phyloP scores from a whole-genome alignment of 805 yeast species.

The Saccharomycopsis synnaedendra region DNA sequence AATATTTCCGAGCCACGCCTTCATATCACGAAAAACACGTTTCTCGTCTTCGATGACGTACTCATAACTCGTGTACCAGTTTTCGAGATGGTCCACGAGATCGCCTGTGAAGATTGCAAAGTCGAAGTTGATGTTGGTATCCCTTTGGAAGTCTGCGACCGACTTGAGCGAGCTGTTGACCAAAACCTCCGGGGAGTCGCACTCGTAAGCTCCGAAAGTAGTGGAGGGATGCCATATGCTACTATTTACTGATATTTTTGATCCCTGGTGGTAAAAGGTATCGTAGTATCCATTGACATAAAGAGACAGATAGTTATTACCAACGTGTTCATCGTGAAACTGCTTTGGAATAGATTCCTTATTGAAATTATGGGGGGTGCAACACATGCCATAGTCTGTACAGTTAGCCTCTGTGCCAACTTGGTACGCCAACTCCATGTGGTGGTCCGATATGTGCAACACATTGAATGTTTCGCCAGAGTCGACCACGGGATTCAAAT shows the following conservation, averaged over 20 bases:
- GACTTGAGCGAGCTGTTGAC: slow-evolving; percentile 45
- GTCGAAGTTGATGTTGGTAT: slow-evolving; percentile 32
- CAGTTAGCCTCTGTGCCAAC: slow-evolving; percentile 52
- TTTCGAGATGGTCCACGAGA: slow-evolving; percentile 56
- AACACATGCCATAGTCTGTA: slow-evolving; percentile 40
- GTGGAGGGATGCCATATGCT: slow-evolving; percentile 41
- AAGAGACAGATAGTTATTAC: slow-evolving; percentile 16
- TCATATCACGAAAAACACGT: slow-evolving; percentile 39
- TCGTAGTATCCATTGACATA: slow-evolving; percentile 23
- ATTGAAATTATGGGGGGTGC: slow-evolving; percentile 40
- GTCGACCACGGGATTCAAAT: slow-evolving; percentile 32
- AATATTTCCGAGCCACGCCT: slow-evolving; percentile 32
- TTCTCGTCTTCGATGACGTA: slow-evolving; percentile 44
- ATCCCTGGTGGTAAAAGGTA: slow-evolving; percentile 23
- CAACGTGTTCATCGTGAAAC: no score
- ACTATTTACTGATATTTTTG: slow-evolving; percentile 17
- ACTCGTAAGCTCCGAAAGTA: slow-evolving; percentile 47
- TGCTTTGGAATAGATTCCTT: slow-evolving; percentile 19
- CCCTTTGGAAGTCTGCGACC: slow-evolving; percentile 25
- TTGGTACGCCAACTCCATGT: slow-evolving; percentile 42
- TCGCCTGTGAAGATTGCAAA: slow-evolving; percentile 67
- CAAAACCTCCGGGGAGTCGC: slow-evolving; percentile 57
- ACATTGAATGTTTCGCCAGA: slow-evolving; percentile 39
- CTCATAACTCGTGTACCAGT: slow-evolving; percentile 31
- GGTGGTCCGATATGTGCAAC: slow-evolving; percentile 58